Evolutionary conservation across 1,139 yeast species (phyloP).

Genomic region (Blastobotrys petasosporus): DNA sequence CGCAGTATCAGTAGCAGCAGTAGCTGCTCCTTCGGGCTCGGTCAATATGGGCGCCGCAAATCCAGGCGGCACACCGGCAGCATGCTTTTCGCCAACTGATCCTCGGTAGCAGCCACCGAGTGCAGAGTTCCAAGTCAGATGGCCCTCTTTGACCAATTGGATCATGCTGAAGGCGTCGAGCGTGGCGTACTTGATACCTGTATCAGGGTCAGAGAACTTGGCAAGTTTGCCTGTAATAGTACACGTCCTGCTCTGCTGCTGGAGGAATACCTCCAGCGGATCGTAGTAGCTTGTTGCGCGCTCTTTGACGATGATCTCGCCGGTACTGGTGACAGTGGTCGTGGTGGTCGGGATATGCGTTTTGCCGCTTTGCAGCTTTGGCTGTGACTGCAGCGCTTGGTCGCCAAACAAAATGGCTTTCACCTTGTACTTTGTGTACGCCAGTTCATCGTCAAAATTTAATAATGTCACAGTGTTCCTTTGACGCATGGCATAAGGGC

Average conservation of each 20-base stretch:
- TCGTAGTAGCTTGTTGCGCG: not conserved
- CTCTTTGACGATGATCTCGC: not conserved
- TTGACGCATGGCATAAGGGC: slow-evolving; percentile 21
- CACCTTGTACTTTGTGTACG: slow-evolving; percentile 32
- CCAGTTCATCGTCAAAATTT: slow-evolving; percentile 29
- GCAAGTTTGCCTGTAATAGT: slow-evolving; percentile 75
- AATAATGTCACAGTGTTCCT: slow-evolving; percentile 19
- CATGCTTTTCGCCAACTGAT: slow-evolving; percentile 55
- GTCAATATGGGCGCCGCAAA: slow-evolving; percentile 33
- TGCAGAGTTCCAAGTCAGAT: slow-evolving; percentile 64
- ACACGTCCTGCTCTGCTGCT: slow-evolving; percentile 40
- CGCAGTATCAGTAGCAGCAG: not conserved
- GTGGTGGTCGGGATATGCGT: too few species aligned
- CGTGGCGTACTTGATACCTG: slow-evolving; percentile 74
- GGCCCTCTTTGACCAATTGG: slow-evolving; percentile 61
- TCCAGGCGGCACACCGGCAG: slow-evolving; percentile 86
- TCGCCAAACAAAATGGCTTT: slow-evolving; percentile 53
- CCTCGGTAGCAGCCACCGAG: slow-evolving; percentile 66
- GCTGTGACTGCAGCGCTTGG: slow-evolving; percentile 36
- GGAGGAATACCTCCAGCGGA: slow-evolving; percentile 8
- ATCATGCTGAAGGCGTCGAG: slow-evolving; percentile 72
- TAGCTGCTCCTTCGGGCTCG: too few species aligned
- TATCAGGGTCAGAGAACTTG: slow-evolving; percentile 77
- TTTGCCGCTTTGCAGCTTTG: too few species aligned
- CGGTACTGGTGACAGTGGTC: not conserved